Percentiles rank a stretch among this genome's conserved stretches.
These are phyloP conservation scores for Pythium dissotocum DNA, from an alignment of 352 stramenopile species.

Conservation along the genomic window DNA sequence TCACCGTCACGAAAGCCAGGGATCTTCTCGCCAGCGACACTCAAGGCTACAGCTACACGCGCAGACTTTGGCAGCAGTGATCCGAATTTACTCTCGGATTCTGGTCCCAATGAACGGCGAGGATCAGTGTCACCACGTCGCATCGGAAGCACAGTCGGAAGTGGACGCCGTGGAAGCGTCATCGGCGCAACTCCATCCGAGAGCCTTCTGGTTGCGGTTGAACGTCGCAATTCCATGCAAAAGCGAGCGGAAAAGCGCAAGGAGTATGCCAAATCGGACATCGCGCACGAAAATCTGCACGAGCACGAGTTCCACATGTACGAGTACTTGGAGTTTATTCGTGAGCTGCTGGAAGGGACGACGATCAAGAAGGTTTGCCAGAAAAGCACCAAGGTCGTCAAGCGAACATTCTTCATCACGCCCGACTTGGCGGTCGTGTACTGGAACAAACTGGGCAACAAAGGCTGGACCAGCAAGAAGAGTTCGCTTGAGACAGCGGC, in stretches of 20 bases:
- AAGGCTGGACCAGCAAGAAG: slow-evolving; percentile 48
- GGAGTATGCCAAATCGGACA: slow-evolving; percentile 46
- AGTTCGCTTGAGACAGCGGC: slow-evolving; percentile 42
- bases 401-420: slow-evolving; percentile 59
- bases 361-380: slow-evolving; percentile 66
- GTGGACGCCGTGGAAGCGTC: slow-evolving; percentile 3
- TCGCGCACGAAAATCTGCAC: slow-evolving; percentile 62
- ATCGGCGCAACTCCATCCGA: slow-evolving; percentile 12
- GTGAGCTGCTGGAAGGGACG: slow-evolving; percentile 58
- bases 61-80: background rate
- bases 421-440: slow-evolving; percentile 47
- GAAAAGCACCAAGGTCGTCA: slow-evolving; percentile 57
- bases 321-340: slow-evolving; percentile 75
- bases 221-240: slow-evolving; percentile 47
- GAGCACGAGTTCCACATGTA: slow-evolving; percentile 66
- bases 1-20: slow-evolving; percentile 17
- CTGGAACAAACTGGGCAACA: slow-evolving; percentile 54
- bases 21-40: slow-evolving; percentile 18
- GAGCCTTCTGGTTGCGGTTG: slow-evolving; percentile 31
- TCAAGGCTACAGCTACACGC: background rate
- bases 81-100: background rate
- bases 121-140: background rate
- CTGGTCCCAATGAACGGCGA: background rate
- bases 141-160: background rate
- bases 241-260: slow-evolving; percentile 49